These are phyloP conservation scores for Aurantiochytrium sp. DNA, from an alignment of 108 stramenopile species.

Conservation along the genomic window DNA sequence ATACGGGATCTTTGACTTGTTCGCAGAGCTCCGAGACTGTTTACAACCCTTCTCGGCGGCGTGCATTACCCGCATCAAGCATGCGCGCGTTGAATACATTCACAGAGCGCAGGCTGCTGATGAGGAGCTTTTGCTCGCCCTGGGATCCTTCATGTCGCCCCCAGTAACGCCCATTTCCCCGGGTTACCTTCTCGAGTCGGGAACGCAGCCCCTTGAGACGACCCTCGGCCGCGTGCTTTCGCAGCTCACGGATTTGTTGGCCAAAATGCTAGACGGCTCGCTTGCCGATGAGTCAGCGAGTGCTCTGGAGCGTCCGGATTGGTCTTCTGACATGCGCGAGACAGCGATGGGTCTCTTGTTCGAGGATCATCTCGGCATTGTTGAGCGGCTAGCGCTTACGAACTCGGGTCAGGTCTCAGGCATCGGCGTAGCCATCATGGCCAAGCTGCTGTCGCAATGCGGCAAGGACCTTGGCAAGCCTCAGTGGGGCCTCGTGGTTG, in stretches of 20 bases:
- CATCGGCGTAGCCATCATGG: constrained; percentile 21
- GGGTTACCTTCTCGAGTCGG: background rate
- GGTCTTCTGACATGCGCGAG: background rate
- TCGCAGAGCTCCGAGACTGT: background rate
- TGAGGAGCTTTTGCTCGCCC: background rate
- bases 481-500: background rate
- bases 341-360: background rate
- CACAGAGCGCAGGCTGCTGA: background rate
- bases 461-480: background rate
- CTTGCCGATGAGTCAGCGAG: background rate
- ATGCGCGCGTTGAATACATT: background rate
- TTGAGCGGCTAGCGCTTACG: background rate
- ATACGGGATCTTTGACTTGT: background rate
- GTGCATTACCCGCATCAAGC: background rate
- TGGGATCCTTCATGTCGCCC: background rate
- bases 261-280: background rate
- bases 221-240: background rate
- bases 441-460: background rate
- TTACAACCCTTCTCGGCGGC: background rate
- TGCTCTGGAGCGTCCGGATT: background rate
- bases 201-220: background rate
- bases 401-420: constrained; percentile 16
- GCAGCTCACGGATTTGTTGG: background rate
- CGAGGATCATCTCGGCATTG: background rate
- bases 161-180: background rate